These are phyloP conservation scores for Ilex asprella DNA, from an alignment of 257 asterid species.

Conservation along the genomic window DNA sequence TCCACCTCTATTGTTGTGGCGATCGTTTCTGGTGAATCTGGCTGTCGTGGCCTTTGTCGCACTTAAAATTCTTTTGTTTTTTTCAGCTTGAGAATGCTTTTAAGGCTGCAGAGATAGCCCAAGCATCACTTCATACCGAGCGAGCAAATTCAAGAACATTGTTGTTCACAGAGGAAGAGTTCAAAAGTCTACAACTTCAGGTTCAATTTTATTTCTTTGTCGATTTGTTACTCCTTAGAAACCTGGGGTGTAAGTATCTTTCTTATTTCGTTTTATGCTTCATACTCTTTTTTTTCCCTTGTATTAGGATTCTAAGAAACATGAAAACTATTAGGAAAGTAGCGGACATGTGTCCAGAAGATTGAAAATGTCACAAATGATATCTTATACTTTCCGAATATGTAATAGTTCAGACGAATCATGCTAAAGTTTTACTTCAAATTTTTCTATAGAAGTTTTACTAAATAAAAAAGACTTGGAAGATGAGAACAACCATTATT, in stretches of 20 bases:
- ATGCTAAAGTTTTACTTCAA: too few relatives aligned
- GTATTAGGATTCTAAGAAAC: too few relatives aligned
- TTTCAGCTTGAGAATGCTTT: conserved; percentile 56
- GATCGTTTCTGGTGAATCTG: neutral
- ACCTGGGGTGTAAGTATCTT: neutral
- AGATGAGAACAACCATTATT: too few relatives aligned
- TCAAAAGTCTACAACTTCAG: conserved; percentile 73
- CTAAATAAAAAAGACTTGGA: too few relatives aligned
- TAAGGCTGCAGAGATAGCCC: conserved; percentile 74
- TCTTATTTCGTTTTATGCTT: neutral
- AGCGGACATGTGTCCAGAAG: too few relatives aligned
- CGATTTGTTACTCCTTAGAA: neutral
- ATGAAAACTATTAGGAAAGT: too few relatives aligned
- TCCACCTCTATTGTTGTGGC: neutral
- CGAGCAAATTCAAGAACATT: conserved; percentile 53
- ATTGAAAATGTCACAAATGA: too few relatives aligned
- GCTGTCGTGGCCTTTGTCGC: neutral
- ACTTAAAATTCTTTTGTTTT: neutral
- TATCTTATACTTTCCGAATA: too few relatives aligned
- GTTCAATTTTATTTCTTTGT: conserved; percentile 3
- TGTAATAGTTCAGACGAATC: too few relatives aligned
- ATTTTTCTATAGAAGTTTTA: too few relatives aligned
- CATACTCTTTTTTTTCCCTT: neutral
- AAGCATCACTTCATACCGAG: conserved; percentile 54
- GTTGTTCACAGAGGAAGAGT: conserved; percentile 66